phyloP scores from a whole-genome alignment of 2,329 filamentous ascomycete species.

The Colletotrichum cuscutae region DNA sequence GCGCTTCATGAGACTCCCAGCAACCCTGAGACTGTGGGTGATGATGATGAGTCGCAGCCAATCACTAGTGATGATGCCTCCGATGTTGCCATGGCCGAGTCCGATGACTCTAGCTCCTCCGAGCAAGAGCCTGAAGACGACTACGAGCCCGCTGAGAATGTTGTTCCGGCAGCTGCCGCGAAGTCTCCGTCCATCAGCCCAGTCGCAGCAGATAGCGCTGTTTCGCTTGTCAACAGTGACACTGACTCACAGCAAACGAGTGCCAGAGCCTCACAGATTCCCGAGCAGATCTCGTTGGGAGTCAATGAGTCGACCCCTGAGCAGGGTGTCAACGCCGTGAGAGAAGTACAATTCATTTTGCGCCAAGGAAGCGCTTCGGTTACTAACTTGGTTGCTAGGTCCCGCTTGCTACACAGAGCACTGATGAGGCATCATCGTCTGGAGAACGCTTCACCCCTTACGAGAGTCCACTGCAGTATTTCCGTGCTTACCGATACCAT shows the following conservation, averaged over 20 bases:
- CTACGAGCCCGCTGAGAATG: constrained; percentile 65
- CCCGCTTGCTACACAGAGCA: constrained; percentile 30
- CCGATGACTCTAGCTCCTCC: constrained; percentile 20
- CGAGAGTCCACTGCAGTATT: constrained; percentile 82
- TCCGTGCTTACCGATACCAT: constrained; percentile 92
- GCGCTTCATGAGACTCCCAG: neutral
- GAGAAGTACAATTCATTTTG: constrained; percentile 56
- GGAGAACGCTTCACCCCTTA: constrained; percentile 66
- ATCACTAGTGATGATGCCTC: constrained; percentile 21
- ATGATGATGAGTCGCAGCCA: constrained; percentile 15
- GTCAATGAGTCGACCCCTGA: constrained; percentile 38
- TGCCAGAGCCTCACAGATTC: constrained; percentile 36
- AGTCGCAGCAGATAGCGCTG: constrained; percentile 35
- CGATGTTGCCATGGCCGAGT: constrained; percentile 36
- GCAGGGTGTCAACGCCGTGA: constrained; percentile 41
- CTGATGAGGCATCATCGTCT: constrained; percentile 16
- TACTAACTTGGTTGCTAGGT: constrained; percentile 37
- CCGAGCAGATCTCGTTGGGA: constrained; percentile 34
- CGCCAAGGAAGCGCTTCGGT: constrained; percentile 27
- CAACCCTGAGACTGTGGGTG: neutral
- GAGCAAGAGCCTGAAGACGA: constrained; percentile 50
- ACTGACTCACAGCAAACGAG: constrained; percentile 39
- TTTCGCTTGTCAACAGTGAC: constrained; percentile 41
- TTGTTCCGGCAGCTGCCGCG: constrained; percentile 58
- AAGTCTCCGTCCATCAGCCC: constrained; percentile 60